phyloP scores from a whole-genome alignment of 805 yeast genomes.

The Kodamaea fukazawae region DNA sequence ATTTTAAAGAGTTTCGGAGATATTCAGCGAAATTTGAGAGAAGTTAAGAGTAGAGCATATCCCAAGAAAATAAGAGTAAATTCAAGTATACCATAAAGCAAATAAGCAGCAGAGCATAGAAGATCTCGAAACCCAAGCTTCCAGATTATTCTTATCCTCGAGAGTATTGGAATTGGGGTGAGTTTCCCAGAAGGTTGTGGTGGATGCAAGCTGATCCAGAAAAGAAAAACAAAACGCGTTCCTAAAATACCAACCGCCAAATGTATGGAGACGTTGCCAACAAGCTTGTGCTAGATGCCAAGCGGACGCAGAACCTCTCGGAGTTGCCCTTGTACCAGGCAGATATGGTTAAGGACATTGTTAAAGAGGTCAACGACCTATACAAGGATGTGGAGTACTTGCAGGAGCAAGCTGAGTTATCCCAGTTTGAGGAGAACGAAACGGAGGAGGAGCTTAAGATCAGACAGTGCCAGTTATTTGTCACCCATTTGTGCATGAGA shows the following conservation, averaged over 20 bases:
- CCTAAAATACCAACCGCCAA: no score
- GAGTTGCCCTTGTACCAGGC: slow-evolving; percentile 68
- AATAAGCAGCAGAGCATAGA: no score
- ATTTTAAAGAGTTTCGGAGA: no score
- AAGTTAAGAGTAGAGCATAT: no score
- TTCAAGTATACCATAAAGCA: no score
- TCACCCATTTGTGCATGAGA: slow-evolving; percentile 72
- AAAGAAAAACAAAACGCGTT: no score
- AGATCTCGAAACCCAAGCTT: no score
- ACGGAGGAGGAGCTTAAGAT: slow-evolving; percentile 41
- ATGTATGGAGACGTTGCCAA: slow-evolving; percentile 92
- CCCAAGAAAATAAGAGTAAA: no score
- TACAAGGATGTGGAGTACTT: slow-evolving; percentile 55
- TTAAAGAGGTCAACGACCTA: slow-evolving; percentile 68
- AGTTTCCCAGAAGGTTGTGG: no score
- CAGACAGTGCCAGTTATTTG: slow-evolving; percentile 62
- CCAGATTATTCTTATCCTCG: no score
- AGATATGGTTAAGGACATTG: slow-evolving; percentile 64
- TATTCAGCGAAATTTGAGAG: no score
- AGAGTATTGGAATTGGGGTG: not conserved
- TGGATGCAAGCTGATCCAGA: no score
- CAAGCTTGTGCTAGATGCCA: slow-evolving; percentile 82
- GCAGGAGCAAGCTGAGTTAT: slow-evolving; percentile 26
- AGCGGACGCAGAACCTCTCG: slow-evolving; percentile 66
- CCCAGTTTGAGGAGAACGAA: slow-evolving; percentile 19